Percentiles rank a stretch among this genome's conserved stretches.
phyloP scores from a whole-genome alignment of 805 yeast genomes.

The Torulaspora microellipsoides region DNA sequence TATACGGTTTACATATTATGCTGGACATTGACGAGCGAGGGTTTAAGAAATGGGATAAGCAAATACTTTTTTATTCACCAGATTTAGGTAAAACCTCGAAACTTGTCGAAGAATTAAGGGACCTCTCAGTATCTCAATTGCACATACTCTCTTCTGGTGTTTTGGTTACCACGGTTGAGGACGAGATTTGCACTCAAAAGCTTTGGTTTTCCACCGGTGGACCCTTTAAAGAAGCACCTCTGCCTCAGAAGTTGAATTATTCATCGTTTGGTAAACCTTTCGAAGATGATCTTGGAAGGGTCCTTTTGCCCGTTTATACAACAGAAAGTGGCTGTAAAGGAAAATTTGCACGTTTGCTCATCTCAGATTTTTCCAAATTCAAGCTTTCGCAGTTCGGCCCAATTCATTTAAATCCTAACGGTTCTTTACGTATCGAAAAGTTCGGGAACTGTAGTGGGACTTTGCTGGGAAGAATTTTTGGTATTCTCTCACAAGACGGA shows the following conservation, averaged over 20 bases:
- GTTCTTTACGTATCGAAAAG: no score
- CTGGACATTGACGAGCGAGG: neutral
- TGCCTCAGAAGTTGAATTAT: neutral
- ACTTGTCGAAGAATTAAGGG: slow-evolving; percentile 3
- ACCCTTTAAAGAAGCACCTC: slow-evolving; percentile 3
- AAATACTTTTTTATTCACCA: slow-evolving; percentile 1
- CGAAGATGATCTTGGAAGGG: slow-evolving; percentile 4
- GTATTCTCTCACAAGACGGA: no score
- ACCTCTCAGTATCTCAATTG: neutral
- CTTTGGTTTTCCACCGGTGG: slow-evolving; percentile 7
- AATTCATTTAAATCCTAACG: no score
- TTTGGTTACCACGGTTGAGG: neutral
- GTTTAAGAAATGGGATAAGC: neutral
- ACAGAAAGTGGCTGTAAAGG: neutral
- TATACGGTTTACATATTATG: neutral
- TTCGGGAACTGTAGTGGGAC: no score
- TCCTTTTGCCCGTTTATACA: slow-evolving; percentile 2
- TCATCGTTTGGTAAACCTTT: slow-evolving; percentile 2
- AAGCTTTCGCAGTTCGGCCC: no score
- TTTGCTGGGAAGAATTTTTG: no score
- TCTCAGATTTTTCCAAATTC: no score
- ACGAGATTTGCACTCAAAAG: neutral
- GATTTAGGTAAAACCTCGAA: slow-evolving; percentile 4
- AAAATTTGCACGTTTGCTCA: slow-evolving; percentile 1
- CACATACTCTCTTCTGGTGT: slow-evolving; percentile 1